phyloP scores from a whole-genome alignment of 2,329 filamentous ascomycete species.

The Tolypocladium ophioglossoides region DNA sequence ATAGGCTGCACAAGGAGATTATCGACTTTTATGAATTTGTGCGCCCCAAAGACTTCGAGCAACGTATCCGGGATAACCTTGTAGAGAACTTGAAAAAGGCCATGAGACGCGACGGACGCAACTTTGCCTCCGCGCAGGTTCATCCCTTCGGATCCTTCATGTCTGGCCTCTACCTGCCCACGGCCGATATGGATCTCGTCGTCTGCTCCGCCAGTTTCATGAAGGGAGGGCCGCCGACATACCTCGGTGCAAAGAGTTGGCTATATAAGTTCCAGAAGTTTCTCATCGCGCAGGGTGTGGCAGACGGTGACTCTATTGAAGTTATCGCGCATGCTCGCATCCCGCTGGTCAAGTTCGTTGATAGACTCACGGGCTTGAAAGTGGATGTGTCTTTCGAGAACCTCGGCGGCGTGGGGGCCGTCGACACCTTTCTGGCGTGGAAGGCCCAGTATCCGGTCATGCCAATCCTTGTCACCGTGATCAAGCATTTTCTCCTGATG shows the following conservation, averaged over 20 bases:
- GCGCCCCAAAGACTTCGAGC: constrained; percentile 65
- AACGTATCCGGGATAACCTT: constrained; percentile 61
- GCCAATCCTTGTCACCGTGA: constrained; percentile 72
- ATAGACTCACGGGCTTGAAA: constrained; percentile 64
- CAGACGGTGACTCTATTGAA: constrained; percentile 47
- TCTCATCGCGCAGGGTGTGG: constrained; percentile 45
- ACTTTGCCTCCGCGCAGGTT: constrained; percentile 52
- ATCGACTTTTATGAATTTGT: constrained; percentile 82
- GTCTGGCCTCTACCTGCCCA: constrained; percentile 59
- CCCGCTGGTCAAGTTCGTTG: constrained; percentile 85
- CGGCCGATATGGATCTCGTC: constrained; percentile 91
- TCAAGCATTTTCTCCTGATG: constrained; percentile 91
- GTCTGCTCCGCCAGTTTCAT: constrained; percentile 54
- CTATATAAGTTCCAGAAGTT: constrained; percentile 54
- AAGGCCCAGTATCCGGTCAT: constrained; percentile 70
- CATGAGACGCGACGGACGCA: constrained; percentile 37
- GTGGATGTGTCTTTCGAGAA: constrained; percentile 97
- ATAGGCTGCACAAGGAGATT: constrained; percentile 82
- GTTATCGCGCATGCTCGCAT: constrained; percentile 70
- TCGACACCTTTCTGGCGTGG: constrained; percentile 74
- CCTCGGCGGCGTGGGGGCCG: constrained; percentile 65
- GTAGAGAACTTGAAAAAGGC: constrained; percentile 55
- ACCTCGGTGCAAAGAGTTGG: constrained; percentile 38
- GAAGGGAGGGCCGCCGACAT: constrained; percentile 36
- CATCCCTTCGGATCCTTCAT: constrained; percentile 88